Base-by-base conservation (phyloP, 495 filamentous ascomycete species). In the Xylaria telfairii region DNA sequence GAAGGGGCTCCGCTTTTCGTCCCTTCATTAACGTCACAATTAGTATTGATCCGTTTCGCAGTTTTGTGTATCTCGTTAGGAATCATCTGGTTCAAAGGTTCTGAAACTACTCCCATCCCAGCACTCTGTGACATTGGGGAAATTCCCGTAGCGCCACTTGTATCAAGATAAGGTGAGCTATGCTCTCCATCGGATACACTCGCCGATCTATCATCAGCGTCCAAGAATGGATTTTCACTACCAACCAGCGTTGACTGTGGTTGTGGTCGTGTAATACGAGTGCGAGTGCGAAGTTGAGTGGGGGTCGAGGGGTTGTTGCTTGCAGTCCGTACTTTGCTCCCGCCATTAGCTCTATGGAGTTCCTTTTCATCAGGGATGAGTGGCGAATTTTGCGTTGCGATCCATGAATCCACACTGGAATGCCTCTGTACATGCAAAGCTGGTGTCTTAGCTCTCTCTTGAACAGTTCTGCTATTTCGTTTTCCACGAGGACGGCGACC, bases 201-300 rank as follows among this genome's bases (percentile, higher is more conserved):
- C 12, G 28, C 3, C 32, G 19, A 9, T 41, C 32, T 21, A 30
- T 51, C 17, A 2, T n/a, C 10, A 13, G 13, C 15, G 10, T 9
- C 26, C 10, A n/a, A 28, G 6, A 15, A 39, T 6, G 46, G 39
- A 53, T 19, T 7, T 0, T 53, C 56, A 34, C 24, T 46, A 30
- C 32, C 44, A 17, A 28, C 8, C 24, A 17, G 19, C 28, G 39
- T 28, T 19, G 47, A 17, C n/a, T 34, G 65, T 42, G 67, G 28
- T 51, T 34, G 56, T 4, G 57, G 57, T 32, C 67, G 67, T 54
- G 67, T 44, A 17, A 47, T 41, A 17, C 56, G 67, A 37, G 57
- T 41, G 26, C 56, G 67, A 37, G 57, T 53, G n/a, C 39, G 42
- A 62, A 30, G n/a, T 41, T 44, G 54, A 51, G 41, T 7, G 21